These are phyloP conservation scores for Aspergillus fructus DNA, from an alignment of 2,329 filamentous ascomycete genomes.

Conservation along the genomic window DNA sequence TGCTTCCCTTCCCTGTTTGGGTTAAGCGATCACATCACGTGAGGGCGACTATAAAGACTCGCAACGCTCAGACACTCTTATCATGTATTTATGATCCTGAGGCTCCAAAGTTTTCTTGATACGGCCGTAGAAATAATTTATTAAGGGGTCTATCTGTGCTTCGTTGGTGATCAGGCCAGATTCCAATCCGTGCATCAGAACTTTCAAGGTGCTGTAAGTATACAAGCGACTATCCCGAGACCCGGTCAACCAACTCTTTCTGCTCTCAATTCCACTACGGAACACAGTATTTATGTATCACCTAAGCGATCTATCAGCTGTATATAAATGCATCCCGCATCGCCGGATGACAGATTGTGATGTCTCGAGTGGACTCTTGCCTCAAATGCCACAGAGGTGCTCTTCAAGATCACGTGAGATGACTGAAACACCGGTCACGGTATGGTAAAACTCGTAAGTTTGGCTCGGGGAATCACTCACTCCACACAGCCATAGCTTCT, in stretches of 20 bases:
- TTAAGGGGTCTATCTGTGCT: conserved; percentile 1
- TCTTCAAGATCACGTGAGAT: not conserved
- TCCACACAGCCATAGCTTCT: conserved; percentile 4
- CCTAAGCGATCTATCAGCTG: not conserved
- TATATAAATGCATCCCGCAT: not conserved
- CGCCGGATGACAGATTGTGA: not conserved
- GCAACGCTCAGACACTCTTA: not conserved
- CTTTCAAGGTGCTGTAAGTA: not conserved
- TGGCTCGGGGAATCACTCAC: not conserved
- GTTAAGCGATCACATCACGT: conserved; percentile 39
- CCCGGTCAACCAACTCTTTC: not conserved
- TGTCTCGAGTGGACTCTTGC: not conserved
- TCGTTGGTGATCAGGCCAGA: not conserved
- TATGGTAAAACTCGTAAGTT: not conserved
- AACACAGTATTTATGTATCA: not conserved
- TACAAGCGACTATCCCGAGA: not conserved
- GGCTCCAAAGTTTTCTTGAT: not conserved
- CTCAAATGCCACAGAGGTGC: not conserved
- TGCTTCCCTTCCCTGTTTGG: conserved; percentile 30
- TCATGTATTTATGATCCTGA: not conserved
- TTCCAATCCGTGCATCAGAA: not conserved
- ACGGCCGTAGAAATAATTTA: not conserved
- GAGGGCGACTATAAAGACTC: conserved; percentile 1
- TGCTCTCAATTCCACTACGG: not conserved
- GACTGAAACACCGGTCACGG: conserved; percentile 2